These are phyloP conservation scores for Cyathus striatus DNA, from an alignment of 768 basidiomycete species.

Conservation along the genomic window DNA sequence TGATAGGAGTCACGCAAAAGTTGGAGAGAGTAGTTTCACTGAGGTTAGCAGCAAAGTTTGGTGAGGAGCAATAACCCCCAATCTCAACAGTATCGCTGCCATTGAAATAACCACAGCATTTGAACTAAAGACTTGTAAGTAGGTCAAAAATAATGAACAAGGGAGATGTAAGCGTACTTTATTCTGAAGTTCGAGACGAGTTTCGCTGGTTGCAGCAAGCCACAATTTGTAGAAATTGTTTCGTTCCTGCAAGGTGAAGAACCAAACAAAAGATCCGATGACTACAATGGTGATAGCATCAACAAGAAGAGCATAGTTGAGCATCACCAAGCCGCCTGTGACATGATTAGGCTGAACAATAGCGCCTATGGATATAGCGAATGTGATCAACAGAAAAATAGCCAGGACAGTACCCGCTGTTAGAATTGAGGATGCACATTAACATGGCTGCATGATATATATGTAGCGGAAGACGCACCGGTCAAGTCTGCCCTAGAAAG, in stretches of 20 bases:
- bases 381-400: slow-evolving; percentile 59
- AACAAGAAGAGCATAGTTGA: slow-evolving; percentile 70
- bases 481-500: slow-evolving; percentile 52
- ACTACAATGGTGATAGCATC: slow-evolving; percentile 58
- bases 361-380: slow-evolving; percentile 65
- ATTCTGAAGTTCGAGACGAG: slow-evolving; percentile 64
- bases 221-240: slow-evolving; percentile 61
- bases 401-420: slow-evolving; percentile 72
- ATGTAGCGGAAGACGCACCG: slow-evolving; percentile 33
- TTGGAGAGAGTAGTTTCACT: slow-evolving; percentile 35
- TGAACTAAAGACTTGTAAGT: slow-evolving; percentile 40
- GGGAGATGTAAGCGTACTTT: slow-evolving; percentile 37
- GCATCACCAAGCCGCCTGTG: slow-evolving; percentile 62
- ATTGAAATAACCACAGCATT: slow-evolving; percentile 85
- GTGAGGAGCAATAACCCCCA: slow-evolving; percentile 59
- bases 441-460: not conserved
- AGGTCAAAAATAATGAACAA: not conserved
- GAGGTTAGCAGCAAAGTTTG: slow-evolving; percentile 33
- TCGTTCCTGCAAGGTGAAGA: slow-evolving; percentile 71
- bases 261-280: slow-evolving; percentile 76
- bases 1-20: slow-evolving; percentile 72
- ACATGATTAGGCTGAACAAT: slow-evolving; percentile 67
- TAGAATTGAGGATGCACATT: slow-evolving; percentile 3
- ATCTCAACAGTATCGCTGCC: slow-evolving; percentile 53
- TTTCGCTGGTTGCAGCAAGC: slow-evolving; percentile 35